phyloP scores from a whole-genome alignment of 305 asterid species.

The Nicotiana rustica region DNA sequence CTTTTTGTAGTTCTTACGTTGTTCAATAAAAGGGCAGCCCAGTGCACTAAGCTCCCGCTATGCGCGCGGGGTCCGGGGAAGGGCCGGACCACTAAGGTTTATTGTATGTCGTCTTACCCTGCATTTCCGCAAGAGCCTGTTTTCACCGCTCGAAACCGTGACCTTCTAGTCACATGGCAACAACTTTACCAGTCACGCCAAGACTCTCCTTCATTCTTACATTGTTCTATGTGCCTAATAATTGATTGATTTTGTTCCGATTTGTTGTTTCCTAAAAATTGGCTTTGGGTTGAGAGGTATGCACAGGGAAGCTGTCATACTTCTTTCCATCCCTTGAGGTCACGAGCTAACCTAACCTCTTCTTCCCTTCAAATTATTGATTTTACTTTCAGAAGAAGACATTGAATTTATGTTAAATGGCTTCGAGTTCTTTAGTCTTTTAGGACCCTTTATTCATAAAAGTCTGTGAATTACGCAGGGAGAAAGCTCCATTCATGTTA shows the following conservation, averaged over 20 bases:
- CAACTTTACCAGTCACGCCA: too few relatives aligned
- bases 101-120: too few relatives aligned
- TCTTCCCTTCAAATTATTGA: background rate
- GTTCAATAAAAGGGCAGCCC: too few relatives aligned
- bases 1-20: background rate
- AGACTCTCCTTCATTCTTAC: background rate
- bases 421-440: slow-evolving; percentile 17
- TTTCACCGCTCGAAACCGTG: too few relatives aligned
- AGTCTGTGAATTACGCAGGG: background rate
- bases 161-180: too few relatives aligned
- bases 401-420: slow-evolving; percentile 29
- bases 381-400: background rate
- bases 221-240: slow-evolving; percentile 32
- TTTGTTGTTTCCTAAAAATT: slow-evolving; percentile 1
- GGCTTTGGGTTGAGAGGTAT: background rate
- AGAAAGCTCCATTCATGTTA: background rate
- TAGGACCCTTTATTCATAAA: background rate
- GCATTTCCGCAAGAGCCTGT: too few relatives aligned
- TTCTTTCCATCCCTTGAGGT: background rate
- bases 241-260: background rate
- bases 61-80: too few relatives aligned
- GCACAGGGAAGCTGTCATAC: slow-evolving; percentile 12
- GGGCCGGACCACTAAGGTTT: too few relatives aligned
- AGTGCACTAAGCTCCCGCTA: too few relatives aligned
- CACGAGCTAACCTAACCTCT: background rate